phyloP scores from a whole-genome alignment of 208 protist genomes.

The Jaenimonas drosophilae region DNA sequence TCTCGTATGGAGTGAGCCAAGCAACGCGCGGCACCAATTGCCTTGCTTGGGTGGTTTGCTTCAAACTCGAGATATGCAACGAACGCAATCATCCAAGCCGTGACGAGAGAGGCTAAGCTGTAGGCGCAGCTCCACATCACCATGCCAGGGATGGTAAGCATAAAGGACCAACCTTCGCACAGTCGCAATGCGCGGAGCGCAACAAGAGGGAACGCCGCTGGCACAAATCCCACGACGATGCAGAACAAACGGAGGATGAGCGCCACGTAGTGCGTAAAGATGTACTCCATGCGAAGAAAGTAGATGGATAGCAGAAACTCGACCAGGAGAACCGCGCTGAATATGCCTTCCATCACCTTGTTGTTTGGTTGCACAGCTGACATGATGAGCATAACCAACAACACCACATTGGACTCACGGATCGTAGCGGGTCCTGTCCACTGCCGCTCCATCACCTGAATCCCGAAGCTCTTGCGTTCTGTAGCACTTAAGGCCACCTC shows the following conservation, averaged over 20 bases:
- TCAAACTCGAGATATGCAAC: constrained; percentile 49
- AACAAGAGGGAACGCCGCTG: constrained; percentile 38
- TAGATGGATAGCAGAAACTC: constrained; percentile 54
- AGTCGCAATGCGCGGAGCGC: constrained; percentile 49
- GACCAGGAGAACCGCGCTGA: constrained; percentile 37
- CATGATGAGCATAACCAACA: constrained; percentile 49
- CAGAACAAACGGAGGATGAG: constrained; percentile 56
- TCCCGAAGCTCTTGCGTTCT: constrained; percentile 26
- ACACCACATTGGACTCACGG: constrained; percentile 44
- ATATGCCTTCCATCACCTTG: constrained; percentile 45
- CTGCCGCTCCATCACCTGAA: constrained; percentile 54
- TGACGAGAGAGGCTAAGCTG: constrained; percentile 32
- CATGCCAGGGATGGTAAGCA: constrained; percentile 60
- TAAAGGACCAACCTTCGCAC: constrained; percentile 59
- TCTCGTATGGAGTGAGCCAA: constrained; percentile 44
- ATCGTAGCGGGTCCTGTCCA: constrained; percentile 35
- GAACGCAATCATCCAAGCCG: constrained; percentile 67
- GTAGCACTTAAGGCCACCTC: constrained; percentile 53
- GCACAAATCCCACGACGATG: constrained; percentile 47
- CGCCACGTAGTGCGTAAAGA: constrained; percentile 40
- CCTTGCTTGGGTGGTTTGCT: neutral
- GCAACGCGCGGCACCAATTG: constrained; percentile 12
- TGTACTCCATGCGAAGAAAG: constrained; percentile 49
- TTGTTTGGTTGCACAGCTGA: constrained; percentile 46
- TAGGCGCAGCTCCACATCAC: constrained; percentile 49